phyloP scores from a whole-genome alignment of 2,329 filamentous ascomycete species.

The Beauveria asiatica region DNA sequence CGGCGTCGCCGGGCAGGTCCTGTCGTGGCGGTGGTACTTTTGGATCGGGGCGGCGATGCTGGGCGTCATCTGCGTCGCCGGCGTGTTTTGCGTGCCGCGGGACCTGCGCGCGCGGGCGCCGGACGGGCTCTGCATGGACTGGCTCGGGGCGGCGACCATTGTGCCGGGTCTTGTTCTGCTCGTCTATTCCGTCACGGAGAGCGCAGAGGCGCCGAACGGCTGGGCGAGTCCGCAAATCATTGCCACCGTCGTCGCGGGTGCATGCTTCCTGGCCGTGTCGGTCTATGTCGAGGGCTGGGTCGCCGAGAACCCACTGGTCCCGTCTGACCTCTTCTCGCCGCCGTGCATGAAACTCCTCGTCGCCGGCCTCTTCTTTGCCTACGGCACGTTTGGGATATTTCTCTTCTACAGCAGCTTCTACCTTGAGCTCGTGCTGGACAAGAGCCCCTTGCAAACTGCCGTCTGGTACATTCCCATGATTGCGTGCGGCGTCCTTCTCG shows the following conservation, averaged over 20 bases:
- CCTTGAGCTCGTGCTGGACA: constrained; percentile 44
- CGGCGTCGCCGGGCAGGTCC: constrained; percentile 50
- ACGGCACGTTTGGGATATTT: constrained; percentile 52
- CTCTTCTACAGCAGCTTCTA: constrained; percentile 58
- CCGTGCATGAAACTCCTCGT: constrained; percentile 52
- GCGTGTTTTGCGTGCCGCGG: background rate
- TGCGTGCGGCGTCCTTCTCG: constrained; percentile 49
- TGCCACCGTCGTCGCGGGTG: constrained; percentile 48
- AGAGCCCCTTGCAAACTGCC: constrained; percentile 42
- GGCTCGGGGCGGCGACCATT: constrained; percentile 45
- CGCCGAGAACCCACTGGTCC: constrained; percentile 52
- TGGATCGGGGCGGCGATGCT: constrained; percentile 45
- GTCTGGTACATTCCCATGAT: constrained; percentile 53
- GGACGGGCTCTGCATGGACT: constrained; percentile 36
- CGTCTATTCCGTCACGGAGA: constrained; percentile 61
- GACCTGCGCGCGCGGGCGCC: background rate
- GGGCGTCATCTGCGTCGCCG: constrained; percentile 29
- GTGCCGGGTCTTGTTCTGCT: constrained; percentile 53
- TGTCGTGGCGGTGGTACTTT: constrained; percentile 60
- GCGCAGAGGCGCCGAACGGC: constrained; percentile 48
- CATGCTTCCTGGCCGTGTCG: constrained; percentile 41
- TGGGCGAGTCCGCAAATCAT: constrained; percentile 60
- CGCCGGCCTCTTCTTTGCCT: constrained; percentile 40
- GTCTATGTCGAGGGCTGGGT: constrained; percentile 59
- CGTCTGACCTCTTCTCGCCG: constrained; percentile 53